These are phyloP conservation scores for Firmiana major DNA, from an alignment of 345 rosid species.

Conservation along the genomic window DNA sequence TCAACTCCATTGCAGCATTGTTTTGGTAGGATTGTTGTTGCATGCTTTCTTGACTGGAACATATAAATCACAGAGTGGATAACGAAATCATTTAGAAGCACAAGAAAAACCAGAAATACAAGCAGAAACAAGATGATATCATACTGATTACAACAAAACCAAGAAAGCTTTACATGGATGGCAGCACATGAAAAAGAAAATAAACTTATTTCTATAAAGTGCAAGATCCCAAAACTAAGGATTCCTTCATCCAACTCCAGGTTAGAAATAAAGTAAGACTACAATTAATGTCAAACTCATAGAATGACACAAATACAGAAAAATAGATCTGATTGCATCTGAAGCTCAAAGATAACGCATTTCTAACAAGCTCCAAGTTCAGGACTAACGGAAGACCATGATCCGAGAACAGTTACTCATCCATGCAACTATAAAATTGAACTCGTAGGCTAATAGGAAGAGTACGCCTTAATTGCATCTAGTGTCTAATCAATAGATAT, in stretches of 20 bases:
- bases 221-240: not conserved
- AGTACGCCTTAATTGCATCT: not conserved
- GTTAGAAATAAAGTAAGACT: not conserved
- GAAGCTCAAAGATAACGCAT: not conserved
- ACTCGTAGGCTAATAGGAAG: not conserved
- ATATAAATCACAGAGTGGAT: slow-evolving; percentile 2
- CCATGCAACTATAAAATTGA: not conserved
- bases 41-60: slow-evolving; percentile 61
- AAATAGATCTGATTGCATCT: not conserved
- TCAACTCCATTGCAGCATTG: slow-evolving; percentile 84
- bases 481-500: not conserved
- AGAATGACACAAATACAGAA: not conserved
- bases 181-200: not conserved
- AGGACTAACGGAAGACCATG: not conserved
- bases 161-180: not conserved
- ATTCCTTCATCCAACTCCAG: not conserved
- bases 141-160: not conserved
- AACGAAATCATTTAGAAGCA: not conserved
- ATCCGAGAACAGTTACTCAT: not conserved
- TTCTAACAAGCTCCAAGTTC: not conserved
- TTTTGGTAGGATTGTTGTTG: slow-evolving; percentile 58
- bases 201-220: not conserved
- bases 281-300: not conserved
- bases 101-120: not conserved
- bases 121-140: slow-evolving; percentile 8